A percentile compares a stretch with the other conserved stretches of the same genome.
Conservation (phyloP, 2,329 filamentous ascomycete species). For the Aspergillus brasiliensis region DNA sequence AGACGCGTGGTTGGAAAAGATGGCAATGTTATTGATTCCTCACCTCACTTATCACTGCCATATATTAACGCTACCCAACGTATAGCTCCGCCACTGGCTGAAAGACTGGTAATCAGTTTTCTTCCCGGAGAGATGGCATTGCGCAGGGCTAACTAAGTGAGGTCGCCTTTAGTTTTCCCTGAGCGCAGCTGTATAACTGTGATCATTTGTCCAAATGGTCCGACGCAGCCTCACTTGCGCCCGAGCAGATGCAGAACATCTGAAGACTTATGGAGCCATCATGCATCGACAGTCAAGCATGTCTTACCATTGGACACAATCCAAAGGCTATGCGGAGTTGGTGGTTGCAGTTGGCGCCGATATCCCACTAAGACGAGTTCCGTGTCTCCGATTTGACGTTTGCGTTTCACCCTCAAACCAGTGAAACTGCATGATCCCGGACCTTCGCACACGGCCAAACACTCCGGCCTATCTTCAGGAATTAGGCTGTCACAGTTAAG, state of each 20-base stretch:
- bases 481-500: neutral
- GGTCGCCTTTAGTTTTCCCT: too few species aligned
- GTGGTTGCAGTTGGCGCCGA: conserved; percentile 3
- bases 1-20: too few species aligned
- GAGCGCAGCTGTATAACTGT: neutral
- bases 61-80: too few species aligned
- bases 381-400: neutral
- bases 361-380: neutral
- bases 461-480: neutral
- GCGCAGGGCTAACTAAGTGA: too few species aligned
- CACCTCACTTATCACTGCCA: too few species aligned
- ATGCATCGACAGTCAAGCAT: neutral
- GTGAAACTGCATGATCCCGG: neutral
- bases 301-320: neutral
- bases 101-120: too few species aligned
- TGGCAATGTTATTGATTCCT: too few species aligned
- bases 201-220: neutral
- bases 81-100: too few species aligned
- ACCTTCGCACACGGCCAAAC: neutral
- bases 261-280: neutral
- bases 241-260: neutral
- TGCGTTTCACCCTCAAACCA: neutral
- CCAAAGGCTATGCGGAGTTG: neutral
- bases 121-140: too few species aligned
- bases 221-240: neutral